A percentile compares a stretch with the other conserved stretches of the same genome.
phyloP scores from a whole-genome alignment of 2,329 filamentous ascomycete genomes.

The Fusarium caatingaense region DNA sequence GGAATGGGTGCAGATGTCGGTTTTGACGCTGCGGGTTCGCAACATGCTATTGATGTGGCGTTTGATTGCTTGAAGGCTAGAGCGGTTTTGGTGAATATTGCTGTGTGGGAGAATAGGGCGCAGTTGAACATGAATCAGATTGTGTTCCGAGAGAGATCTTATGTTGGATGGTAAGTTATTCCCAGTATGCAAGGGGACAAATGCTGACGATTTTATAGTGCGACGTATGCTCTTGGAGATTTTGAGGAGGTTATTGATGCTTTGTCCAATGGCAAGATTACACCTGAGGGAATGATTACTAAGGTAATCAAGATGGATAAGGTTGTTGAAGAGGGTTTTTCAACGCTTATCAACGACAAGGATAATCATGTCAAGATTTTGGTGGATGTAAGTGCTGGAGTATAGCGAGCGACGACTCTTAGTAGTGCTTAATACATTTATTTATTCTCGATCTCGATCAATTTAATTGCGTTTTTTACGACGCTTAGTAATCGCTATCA shows the following conservation, averaged over 20 bases:
- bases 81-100: slow-evolving; percentile 11
- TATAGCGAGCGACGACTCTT: fast-evolving
- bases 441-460: neutral
- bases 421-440: neutral
- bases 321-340: slow-evolving; percentile 22
- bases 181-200: fast-evolving
- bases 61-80: slow-evolving; percentile 23
- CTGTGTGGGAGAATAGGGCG: slow-evolving; percentile 22
- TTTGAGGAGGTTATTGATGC: slow-evolving; percentile 27
- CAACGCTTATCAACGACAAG: slow-evolving; percentile 13
- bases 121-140: slow-evolving; percentile 29
- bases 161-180: slow-evolving; percentile 14
- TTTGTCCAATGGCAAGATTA: slow-evolving; percentile 6
- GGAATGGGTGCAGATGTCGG: slow-evolving; percentile 14
- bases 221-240: slow-evolving; percentile 9
- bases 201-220: neutral
- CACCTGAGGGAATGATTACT: slow-evolving; percentile 16
- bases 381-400: slow-evolving; percentile 13
- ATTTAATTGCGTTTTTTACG: fast-evolving
- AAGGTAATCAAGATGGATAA: slow-evolving; percentile 28
- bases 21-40: slow-evolving; percentile 11
- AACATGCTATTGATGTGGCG: slow-evolving; percentile 13
- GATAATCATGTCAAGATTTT: slow-evolving; percentile 28
- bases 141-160: slow-evolving; percentile 22
- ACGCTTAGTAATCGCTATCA: neutral